A percentile compares a stretch with the other conserved stretches of the same genome.
Evolutionary conservation across 352 stramenopile species (phyloP).

Genomic region (Pythium phragmiticola): DNA sequence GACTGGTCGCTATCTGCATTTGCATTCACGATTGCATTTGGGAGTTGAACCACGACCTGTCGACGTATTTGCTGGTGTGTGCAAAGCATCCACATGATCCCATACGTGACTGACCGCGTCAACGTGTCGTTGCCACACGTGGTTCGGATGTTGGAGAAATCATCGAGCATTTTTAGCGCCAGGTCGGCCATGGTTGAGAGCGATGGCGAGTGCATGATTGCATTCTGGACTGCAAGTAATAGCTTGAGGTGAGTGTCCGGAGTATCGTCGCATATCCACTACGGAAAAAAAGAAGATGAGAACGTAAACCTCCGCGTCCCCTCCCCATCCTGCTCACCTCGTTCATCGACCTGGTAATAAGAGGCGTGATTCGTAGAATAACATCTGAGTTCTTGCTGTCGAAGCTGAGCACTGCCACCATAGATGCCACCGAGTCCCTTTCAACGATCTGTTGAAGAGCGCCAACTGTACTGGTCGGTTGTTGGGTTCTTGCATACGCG

Average conservation of each 20-base stretch:
- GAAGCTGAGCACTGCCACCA: slow-evolving; percentile 20
- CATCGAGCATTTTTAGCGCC: slow-evolving; percentile 3
- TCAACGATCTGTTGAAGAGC: background rate
- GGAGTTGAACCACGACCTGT: background rate
- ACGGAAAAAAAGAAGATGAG: background rate
- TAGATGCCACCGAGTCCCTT: slow-evolving; percentile 5
- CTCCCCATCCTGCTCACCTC: background rate
- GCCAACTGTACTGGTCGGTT: background rate
- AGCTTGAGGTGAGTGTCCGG: slow-evolving; percentile 17
- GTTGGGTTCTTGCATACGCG: background rate
- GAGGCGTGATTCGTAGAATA: slow-evolving; percentile 4
- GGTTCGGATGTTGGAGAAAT: slow-evolving; percentile 6
- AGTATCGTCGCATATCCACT: slow-evolving; percentile 8
- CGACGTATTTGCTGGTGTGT: slow-evolving; percentile 8
- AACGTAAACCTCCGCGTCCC: too few relatives aligned
- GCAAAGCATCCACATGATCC: slow-evolving; percentile 22
- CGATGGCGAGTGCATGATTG: slow-evolving; percentile 9
- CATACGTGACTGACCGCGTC: background rate
- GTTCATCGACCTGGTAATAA: slow-evolving; percentile 2
- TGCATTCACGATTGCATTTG: background rate
- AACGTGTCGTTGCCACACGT: slow-evolving; percentile 3
- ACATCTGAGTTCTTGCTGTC: slow-evolving; percentile 6
- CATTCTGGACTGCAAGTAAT: slow-evolving; percentile 14
- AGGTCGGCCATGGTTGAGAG: background rate
- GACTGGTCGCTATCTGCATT: background rate